These are phyloP conservation scores for Xanthoparmelia taractica DNA, from an alignment of 495 filamentous ascomycete genomes.

Conservation along the genomic window DNA sequence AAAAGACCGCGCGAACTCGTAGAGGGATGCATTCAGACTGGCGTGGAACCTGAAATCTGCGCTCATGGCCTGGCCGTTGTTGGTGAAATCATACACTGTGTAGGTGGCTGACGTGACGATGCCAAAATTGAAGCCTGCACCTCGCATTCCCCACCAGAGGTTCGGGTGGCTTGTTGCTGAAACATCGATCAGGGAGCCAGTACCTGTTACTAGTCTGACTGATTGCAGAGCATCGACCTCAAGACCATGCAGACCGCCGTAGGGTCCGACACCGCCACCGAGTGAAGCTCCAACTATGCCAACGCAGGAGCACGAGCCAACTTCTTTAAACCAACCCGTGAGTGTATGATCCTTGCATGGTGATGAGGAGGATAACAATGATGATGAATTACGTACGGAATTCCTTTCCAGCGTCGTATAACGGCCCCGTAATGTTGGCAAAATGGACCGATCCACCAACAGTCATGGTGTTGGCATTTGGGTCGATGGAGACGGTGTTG, in stretches of 20 bases:
- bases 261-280: constrained; percentile 33
- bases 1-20: constrained; percentile 1
- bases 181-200: constrained; percentile 26
- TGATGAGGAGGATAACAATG: constrained; percentile 8
- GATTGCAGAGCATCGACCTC: constrained; percentile 32
- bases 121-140: constrained; percentile 33
- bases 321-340: constrained; percentile 9
- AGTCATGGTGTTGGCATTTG: constrained; percentile 21
- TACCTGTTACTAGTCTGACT: constrained; percentile 31
- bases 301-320: constrained; percentile 24
- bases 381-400: constrained; percentile 22
- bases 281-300: constrained; percentile 33
- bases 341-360: constrained; percentile 15
- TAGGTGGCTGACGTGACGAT: constrained; percentile 24
- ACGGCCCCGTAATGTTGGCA: constrained; percentile 22
- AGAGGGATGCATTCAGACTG: constrained; percentile 2
- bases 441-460: constrained; percentile 30
- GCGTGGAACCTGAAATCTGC: constrained; percentile 28
- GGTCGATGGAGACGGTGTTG: constrained; percentile 26
- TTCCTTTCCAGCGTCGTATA: constrained; percentile 27
- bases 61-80: constrained; percentile 26
- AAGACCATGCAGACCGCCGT: constrained; percentile 32
- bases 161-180: constrained; percentile 27
- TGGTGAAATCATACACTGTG: constrained; percentile 20
- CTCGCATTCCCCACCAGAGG: constrained; percentile 34